These are phyloP conservation scores for Mycena chlorophos DNA, from an alignment of 768 basidiomycete genomes.

Conservation along the genomic window DNA sequence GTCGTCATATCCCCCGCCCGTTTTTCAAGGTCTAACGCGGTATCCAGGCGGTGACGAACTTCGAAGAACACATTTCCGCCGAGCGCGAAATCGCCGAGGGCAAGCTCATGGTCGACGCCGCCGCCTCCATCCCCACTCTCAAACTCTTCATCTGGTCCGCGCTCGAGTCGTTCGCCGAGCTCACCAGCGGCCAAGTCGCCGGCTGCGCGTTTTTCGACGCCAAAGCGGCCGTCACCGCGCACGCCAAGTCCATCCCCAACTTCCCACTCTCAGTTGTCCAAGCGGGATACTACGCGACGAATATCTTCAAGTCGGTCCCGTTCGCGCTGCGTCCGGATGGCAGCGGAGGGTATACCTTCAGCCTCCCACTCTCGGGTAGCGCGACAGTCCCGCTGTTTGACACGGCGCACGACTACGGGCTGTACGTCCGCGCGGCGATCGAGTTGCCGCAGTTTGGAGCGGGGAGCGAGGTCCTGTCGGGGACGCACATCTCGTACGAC, in stretches of 20 bases:
- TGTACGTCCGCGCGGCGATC: conserved; percentile 12
- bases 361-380: neutral
- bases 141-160: conserved; percentile 8
- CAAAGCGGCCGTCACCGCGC: conserved; percentile 2
- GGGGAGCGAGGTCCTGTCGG: conserved; percentile 4
- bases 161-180: neutral
- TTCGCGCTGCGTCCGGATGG: neutral
- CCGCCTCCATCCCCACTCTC: neutral
- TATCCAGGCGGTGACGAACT: neutral
- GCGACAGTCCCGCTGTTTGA: conserved; percentile 9
- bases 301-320: neutral
- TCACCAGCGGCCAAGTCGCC: neutral
- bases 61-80: neutral
- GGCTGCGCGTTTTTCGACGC: conserved; percentile 3
- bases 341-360: neutral
- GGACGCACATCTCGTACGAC: neutral
- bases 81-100: conserved; percentile 1
- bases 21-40: neutral
- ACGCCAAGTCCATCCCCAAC: neutral
- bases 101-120: conserved; percentile 10
- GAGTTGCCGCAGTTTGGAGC: conserved; percentile 4
- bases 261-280: conserved; percentile 3
- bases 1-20: neutral
- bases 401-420: conserved; percentile 7
- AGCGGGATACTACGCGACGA: conserved; percentile 1